Conservation (phyloP, 2,329 filamentous ascomycete species). For the Passalora sequoiae region DNA sequence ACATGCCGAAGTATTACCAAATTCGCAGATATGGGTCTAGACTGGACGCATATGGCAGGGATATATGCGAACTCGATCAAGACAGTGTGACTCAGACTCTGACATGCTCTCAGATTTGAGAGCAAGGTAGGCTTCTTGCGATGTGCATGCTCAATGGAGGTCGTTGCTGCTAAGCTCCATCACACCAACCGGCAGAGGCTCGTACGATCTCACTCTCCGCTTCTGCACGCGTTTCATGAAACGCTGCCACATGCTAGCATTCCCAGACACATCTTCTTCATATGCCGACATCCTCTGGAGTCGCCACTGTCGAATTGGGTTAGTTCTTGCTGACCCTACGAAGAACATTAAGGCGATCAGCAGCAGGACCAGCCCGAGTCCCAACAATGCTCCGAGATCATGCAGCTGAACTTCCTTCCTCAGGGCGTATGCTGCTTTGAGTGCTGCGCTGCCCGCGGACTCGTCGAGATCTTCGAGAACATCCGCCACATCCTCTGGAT, state of each 20-base stretch:
- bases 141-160: too few species aligned
- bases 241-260: not conserved
- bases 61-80: too few species aligned
- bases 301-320: not conserved
- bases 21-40: too few species aligned
- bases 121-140: too few species aligned
- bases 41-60: too few species aligned
- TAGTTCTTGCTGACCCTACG: not conserved
- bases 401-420: conserved; percentile 2
- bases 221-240: not conserved
- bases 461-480: not conserved
- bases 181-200: not conserved
- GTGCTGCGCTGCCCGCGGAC: not conserved
- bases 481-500: conserved; percentile 1
- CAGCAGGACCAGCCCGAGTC: conserved; percentile 4
- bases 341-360: not conserved
- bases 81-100: too few species aligned
- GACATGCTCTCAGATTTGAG: too few species aligned
- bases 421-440: not conserved
- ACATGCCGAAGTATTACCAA: not conserved
- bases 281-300: not conserved
- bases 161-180: not conserved
- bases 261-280: not conserved
- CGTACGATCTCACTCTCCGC: not conserved
- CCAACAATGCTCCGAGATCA: conserved; percentile 8